Base-by-base conservation (phyloP, 2,329 filamentous ascomycete species). In the Verticillium albo-atrum region DNA sequence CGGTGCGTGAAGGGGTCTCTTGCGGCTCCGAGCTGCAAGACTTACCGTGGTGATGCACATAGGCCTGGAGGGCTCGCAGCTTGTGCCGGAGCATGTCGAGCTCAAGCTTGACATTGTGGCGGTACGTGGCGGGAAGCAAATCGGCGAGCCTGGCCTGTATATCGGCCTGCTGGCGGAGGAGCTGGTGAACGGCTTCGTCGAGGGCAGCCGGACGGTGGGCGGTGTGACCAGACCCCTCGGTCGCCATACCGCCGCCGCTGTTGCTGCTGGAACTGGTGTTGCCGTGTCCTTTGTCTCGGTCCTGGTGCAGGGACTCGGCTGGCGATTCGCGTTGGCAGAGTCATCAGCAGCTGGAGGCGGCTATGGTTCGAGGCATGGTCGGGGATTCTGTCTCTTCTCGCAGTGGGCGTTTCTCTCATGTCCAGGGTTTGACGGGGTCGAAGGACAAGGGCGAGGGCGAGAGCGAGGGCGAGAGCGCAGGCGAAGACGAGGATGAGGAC, bases 61-160 rank as follows among this genome's bases (percentile, higher is more conserved):
- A 80, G 58, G 72, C 70, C 65, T 80, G 77, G 59, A 86, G 72
- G 51, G 78, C 75, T 60, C 75, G 77, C 58, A 80, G 72, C 70
- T 85, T 86, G 70, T 82, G 77, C 61, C 79, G 81, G 66, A 86
- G 72, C 79, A 84, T 83, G 56, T 77, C 75, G 28, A 83, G 72
- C 72, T 86, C 83, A 55, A 76, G 63, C 62, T 75, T 76, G 64
- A 77, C 71, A 68, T 82, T 78, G 57, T 77, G 74, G 54, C 75
- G 75, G 71, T 80, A 77, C 63, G 77, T 79, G 64, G 74, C 72
- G 58, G 79, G 77, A 17, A 83, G 73, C 54, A 83, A 70, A 61
- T 74, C 74, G 59, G 78, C 75, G 57, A 83, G 74, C 68, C 77
- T 78, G 62, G 80, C 75, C 66, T 82, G 78, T 65, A 83, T 80